Base-by-base conservation (phyloP, 2,329 filamentous ascomycete species). In the Phialophora expanda region DNA sequence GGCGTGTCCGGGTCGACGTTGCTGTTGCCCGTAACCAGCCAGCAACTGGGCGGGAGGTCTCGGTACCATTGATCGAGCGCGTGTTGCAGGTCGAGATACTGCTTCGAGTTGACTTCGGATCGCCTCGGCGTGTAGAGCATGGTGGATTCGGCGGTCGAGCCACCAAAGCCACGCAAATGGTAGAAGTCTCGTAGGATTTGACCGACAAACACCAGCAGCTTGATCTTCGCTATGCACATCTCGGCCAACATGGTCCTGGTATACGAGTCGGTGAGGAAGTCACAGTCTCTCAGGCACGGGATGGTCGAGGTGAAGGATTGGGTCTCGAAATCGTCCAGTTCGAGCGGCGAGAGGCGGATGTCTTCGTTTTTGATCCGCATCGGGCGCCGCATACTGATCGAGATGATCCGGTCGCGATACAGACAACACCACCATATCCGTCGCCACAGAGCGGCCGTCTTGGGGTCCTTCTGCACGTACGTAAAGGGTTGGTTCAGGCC, bases 381-480 rank as follows among this genome's bases (percentile, higher is more conserved):
- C 6, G 93, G 93, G 61, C 93, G 87, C 66, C 94, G 87, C 93
- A 97, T 97, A 64, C 93, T 93, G 14, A 97, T 82, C 1, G 94
- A 93, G 69, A 97, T 93, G 50, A 97, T 84, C 58, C 93, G 90
- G 78, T 98, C 94, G 61, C 93, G 89, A 87, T 96, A 96, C 74
- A 96, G 96, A 69, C 91, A 96, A 44, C 91, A 96, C 94, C 94
- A 98, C 93, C 93, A 98, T 71, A 97, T 94, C 79, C 96, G 97
- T 90, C 93, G 96, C 62, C 97, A 82, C 74, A 89, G 91, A 75
- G 92, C 90, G 73, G 90, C 89, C 59, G 86, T 84, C 32, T 56
- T 62, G 4, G 56, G 32, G 59, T 67, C 65, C 32, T 66, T 67
- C 30, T 60, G 65, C 8, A 56, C 14, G 32, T 64, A 64, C 1